Evolutionary conservation across 176 grass and related monocot genomes (phyloP), one percentile per base, ranked within the genome.

Genomic region (Dactylis glomerata): DNA sequence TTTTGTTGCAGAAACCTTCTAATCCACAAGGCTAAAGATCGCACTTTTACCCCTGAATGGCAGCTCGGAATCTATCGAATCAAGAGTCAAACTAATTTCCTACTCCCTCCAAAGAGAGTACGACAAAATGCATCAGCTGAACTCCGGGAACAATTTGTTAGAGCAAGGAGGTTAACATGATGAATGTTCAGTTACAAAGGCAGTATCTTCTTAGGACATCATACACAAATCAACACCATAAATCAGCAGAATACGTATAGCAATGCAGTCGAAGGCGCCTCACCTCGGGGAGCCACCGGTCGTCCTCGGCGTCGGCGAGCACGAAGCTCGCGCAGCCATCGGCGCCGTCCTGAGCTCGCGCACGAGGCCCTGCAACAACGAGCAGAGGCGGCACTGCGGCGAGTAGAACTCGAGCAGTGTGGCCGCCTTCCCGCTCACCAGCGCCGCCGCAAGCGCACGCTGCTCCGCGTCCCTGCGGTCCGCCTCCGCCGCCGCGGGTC

Each of bases 271-370:
- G 9, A 78, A 81, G 40, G 2, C 9, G 87, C 38, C 77, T 66
- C 58, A 98, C 96, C 96, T 98, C 96, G 15, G 92, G 95, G 52
- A 98, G 92, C 96, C 96, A 98, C 81, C 79, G 89, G 31, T 92
- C 96, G 58, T 93, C 94, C 87, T 95, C 96, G 28, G 96, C 96
- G 73, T 98, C 95, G 46, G 91, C 92, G 56, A 98, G 85, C 28
- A 95, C 91, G 52, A 98, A 95, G n/a, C 85, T 63, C 7, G 87
- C 80, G 46, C 76, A 88, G 5, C 85, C 87, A 4, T 71, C 62
- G 41, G 85, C 76, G 24, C 80, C 77, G 0, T 67, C 89, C 36
- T 93, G 23, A 98, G 15, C 56, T 91, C 87, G 92, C n/a, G n/a
- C n/a, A n/a, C n/a, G n/a, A n/a, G n/a, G n/a, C n/a, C n/a, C n/a